phyloP scores from a whole-genome alignment of 2,329 filamentous ascomycete genomes.

The Ophiostoma novo-ulmi region DNA sequence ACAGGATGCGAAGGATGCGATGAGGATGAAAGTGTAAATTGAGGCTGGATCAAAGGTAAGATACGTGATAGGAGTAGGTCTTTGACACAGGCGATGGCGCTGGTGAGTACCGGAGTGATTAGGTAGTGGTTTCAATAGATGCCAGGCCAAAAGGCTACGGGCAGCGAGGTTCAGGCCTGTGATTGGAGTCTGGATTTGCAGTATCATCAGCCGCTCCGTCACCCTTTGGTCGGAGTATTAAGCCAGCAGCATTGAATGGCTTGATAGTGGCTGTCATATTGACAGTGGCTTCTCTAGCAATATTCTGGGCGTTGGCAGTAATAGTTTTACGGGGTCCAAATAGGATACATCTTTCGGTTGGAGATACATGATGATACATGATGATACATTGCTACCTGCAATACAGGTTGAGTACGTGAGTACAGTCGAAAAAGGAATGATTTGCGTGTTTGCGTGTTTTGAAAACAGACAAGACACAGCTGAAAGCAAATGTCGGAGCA shows the following conservation, averaged over 20 bases:
- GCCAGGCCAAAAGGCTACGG: neutral
- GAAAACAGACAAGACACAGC: slow-evolving; percentile 7
- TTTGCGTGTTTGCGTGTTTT: neutral
- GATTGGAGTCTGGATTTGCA: neutral
- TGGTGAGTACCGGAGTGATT: too few relatives aligned
- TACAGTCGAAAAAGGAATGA: neutral
- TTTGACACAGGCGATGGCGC: too few relatives aligned
- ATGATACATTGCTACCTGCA: too few relatives aligned
- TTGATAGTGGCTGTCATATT: neutral
- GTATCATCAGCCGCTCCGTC: neutral
- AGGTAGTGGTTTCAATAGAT: neutral
- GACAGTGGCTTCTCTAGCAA: neutral
- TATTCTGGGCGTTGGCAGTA: neutral
- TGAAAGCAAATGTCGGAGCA: slow-evolving; percentile 1
- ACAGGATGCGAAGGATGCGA: neutral
- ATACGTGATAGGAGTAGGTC: neutral
- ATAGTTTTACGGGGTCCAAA: neutral
- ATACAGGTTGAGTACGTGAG: too few relatives aligned
- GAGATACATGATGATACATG: neutral
- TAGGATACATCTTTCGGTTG: neutral
- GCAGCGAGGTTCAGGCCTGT: neutral
- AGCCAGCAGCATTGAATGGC: neutral
- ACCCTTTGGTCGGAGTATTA: neutral
- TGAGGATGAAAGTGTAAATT: neutral
- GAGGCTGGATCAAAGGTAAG: neutral